Percentiles rank a stretch among this genome's conserved stretches.
Evolutionary conservation across 1,284 basidiomycete genomes (phyloP).

Genomic region (Heterobasidion occidentale): DNA sequence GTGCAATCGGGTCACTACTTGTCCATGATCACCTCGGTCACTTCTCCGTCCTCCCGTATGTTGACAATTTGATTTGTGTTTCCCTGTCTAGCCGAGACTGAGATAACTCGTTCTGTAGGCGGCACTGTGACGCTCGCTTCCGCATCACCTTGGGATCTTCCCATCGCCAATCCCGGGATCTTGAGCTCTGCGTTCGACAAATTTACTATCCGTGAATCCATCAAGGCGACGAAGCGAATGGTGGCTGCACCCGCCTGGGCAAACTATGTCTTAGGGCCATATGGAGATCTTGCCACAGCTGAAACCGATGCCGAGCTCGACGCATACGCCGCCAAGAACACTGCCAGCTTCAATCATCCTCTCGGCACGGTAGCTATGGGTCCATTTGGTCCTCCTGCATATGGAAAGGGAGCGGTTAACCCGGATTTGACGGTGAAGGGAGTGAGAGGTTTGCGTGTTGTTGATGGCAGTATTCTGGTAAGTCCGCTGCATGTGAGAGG

Average conservation of each 20-base stretch:
- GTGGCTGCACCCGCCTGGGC: slow-evolving; percentile 1
- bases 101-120: not conserved
- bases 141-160: slow-evolving; percentile 15
- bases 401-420: slow-evolving; percentile 14
- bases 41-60: slow-evolving; percentile 5
- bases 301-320: slow-evolving; percentile 8
- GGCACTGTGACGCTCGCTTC: slow-evolving; percentile 16
- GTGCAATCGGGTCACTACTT: slow-evolving; percentile 2
- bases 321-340: not conserved
- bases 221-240: slow-evolving; percentile 4
- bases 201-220: not conserved
- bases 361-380: slow-evolving; percentile 17
- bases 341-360: slow-evolving; percentile 13
- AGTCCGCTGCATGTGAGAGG: slow-evolving; percentile 1
- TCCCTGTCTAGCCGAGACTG: not conserved
- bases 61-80: not conserved
- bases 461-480: slow-evolving; percentile 20
- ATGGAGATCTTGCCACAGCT: not conserved
- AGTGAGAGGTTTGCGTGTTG: slow-evolving; percentile 14
- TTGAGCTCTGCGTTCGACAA: slow-evolving; percentile 10
- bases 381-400: not conserved
- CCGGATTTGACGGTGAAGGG: slow-evolving; percentile 19
- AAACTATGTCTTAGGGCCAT: slow-evolving; percentile 3
- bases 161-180: slow-evolving; percentile 19
- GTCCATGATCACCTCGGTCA: slow-evolving; percentile 1